A percentile compares a stretch with the other conserved stretches of the same genome.
Evolutionary conservation across 1,139 yeast genomes (phyloP).

Genomic region (Protomyces inouyei): DNA sequence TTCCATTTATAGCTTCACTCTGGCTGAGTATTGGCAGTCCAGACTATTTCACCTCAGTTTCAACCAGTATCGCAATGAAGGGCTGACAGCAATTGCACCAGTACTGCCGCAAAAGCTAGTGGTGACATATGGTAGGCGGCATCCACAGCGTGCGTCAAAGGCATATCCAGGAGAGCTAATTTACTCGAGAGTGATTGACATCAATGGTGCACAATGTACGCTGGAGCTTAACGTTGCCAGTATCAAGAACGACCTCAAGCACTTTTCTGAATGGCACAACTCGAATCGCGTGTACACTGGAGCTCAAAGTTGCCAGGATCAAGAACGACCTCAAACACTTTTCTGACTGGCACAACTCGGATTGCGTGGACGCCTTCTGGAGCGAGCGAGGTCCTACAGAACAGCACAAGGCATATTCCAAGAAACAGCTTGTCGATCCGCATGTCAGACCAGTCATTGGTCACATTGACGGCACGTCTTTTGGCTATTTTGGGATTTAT

Average conservation of each 20-base stretch:
- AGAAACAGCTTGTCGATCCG: slow-evolving; percentile 28
- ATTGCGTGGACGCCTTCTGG: slow-evolving; percentile 35
- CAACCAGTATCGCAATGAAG: neutral
- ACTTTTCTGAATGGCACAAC: slow-evolving; percentile 34
- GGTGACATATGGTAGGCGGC: neutral
- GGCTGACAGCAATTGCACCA: neutral
- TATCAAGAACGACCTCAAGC: neutral
- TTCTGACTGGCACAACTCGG: slow-evolving; percentile 34
- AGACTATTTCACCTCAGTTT: neutral
- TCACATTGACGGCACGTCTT: slow-evolving; percentile 30
- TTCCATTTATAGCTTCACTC: neutral
- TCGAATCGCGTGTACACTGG: too few relatives aligned
- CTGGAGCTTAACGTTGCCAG: neutral
- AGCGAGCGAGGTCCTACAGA: slow-evolving; percentile 31
- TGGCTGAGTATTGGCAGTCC: neutral
- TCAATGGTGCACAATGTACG: neutral
- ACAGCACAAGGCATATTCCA: slow-evolving; percentile 31
- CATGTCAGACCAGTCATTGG: slow-evolving; percentile 33
- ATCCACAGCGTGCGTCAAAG: neutral
- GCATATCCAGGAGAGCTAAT: neutral
- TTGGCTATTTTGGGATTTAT: slow-evolving; percentile 34
- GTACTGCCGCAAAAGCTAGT: neutral
- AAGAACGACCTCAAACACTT: neutral
- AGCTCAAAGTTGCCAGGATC: neutral
- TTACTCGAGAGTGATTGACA: neutral